A percentile compares a stretch with the other conserved stretches of the same genome.
Evolutionary conservation across 139 green algal genomes (phyloP).

Genomic region (Closterium sp.): DNA sequence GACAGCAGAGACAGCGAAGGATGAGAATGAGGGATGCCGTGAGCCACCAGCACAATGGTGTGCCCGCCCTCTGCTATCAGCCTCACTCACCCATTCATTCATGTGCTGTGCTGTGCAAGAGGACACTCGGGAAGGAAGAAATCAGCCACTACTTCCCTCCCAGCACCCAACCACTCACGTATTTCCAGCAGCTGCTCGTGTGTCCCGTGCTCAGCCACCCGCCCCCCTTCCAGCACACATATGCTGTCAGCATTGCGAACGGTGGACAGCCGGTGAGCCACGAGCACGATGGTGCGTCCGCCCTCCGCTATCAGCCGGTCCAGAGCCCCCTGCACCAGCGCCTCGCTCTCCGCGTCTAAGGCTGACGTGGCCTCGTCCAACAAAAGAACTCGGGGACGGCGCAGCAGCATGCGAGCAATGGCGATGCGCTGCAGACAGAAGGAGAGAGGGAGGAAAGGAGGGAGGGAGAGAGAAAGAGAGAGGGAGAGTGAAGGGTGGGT

Average conservation of each 20-base stretch:
- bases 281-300: constrained; percentile 47
- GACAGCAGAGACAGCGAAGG: too few species aligned
- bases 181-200: constrained; percentile 49
- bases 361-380: constrained; percentile 61
- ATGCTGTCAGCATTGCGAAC: constrained; percentile 54
- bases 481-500: too few species aligned
- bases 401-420: constrained; percentile 59
- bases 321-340: constrained; percentile 45
- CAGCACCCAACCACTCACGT: background rate
- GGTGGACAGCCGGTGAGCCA: constrained; percentile 56
- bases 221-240: constrained; percentile 50
- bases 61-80: too few species aligned
- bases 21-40: too few species aligned
- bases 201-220: constrained; percentile 50
- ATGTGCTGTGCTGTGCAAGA: too few species aligned
- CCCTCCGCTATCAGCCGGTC: constrained; percentile 44
- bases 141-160: too few species aligned
- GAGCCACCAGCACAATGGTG: too few species aligned
- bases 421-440: constrained; percentile 50
- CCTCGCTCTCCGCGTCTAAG: constrained; percentile 60
- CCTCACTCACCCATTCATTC: too few species aligned
- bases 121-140: too few species aligned
- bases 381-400: constrained; percentile 50
- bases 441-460: too few species aligned
- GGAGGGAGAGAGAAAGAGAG: too few species aligned